phyloP scores from a whole-genome alignment of 176 grass and related monocot genomes.

The Areca catechu region DNA sequence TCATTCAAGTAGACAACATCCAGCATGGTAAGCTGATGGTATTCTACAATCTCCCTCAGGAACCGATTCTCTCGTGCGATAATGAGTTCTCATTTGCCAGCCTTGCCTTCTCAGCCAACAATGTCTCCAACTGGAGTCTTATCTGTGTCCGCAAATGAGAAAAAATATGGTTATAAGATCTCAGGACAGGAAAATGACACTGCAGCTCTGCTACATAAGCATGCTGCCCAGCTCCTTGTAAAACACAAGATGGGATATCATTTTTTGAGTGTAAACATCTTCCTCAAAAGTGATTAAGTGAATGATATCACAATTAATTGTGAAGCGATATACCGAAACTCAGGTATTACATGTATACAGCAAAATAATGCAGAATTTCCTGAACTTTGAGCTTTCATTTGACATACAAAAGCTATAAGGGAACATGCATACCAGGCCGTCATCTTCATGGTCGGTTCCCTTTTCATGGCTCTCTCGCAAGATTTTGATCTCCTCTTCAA shows the following conservation, averaged over 20 bases:
- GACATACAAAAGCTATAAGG: neutral
- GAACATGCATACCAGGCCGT: conserved; percentile 14
- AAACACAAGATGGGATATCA: no score
- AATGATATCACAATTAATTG: no score
- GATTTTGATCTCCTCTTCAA: conserved; percentile 20
- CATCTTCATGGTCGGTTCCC: conserved; percentile 6
- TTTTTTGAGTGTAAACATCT: no score
- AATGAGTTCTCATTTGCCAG: conserved; percentile 52
- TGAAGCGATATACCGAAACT: no score
- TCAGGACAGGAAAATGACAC: neutral
- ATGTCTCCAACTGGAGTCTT: conserved; percentile 49
- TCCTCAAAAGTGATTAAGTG: no score
- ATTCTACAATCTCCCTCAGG: conserved; percentile 54
- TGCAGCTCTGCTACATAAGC: neutral
- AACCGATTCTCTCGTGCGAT: conserved; percentile 50
- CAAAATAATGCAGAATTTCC: neutral
- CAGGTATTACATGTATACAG: neutral
- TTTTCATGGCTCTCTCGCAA: conserved; percentile 13
- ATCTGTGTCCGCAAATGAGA: conserved; percentile 26
- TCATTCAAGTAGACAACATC: conserved; percentile 26
- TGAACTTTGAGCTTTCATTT: neutral
- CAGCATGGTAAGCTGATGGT: conserved; percentile 37
- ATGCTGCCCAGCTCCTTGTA: neutral
- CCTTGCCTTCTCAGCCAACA: conserved; percentile 47
- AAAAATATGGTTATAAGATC: neutral